Evolutionary conservation across 176 grass and related monocot species (phyloP), one percentile per base, ranked within the genome.

Genomic region (Miscanthus lutarioriparius): DNA sequence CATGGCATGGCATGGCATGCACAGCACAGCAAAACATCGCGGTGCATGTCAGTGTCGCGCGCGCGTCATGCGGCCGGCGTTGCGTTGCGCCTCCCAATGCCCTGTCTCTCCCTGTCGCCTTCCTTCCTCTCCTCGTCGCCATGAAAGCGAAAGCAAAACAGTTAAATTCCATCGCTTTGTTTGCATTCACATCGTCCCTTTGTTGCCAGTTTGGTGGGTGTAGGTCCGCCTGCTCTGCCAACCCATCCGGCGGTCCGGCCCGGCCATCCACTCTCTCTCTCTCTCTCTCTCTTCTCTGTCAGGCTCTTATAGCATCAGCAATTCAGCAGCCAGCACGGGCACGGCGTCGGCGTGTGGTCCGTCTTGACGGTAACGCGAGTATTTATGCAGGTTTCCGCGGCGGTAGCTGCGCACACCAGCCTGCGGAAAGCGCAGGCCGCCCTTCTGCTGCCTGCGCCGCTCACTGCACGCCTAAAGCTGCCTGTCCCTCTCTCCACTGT

Each of bases 141-240:
- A 56, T 15, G 45, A 66, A 63, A 77, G 76, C 36, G 75, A 79
- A 84, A 84, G 45, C 20, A 22, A 70, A 39, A 32, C 87, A 76
- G 77, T 68, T 89, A 78, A 78, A 86, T 65, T 32, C 66, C 82
- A 39, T 23, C 5, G 35, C 16, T 8, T 20, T 58, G 14, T 16
- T 75, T 77, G 44, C 63, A 41, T 62, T 65, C 75, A 8, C 64
- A 35, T 27, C 49, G 12, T 10, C 23, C 26, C 37, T 77, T 87
- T 67, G 49, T 35, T 49, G 12, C 44, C 72, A 16, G 74, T 86
- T 90, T 17, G 84, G 88, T 90, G 76, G 73, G 79, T 23, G 82
- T 89, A 85, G 82, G 82, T 89, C 49, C 19, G 87, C 54, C 87
- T 80, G 82, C 87, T 26, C 88, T 70, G 83, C 78, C 88, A 62